Evolutionary conservation across 768 basidiomycete genomes (phyloP).

Genomic region (button mushroom (Agaricus bisporus)): DNA sequence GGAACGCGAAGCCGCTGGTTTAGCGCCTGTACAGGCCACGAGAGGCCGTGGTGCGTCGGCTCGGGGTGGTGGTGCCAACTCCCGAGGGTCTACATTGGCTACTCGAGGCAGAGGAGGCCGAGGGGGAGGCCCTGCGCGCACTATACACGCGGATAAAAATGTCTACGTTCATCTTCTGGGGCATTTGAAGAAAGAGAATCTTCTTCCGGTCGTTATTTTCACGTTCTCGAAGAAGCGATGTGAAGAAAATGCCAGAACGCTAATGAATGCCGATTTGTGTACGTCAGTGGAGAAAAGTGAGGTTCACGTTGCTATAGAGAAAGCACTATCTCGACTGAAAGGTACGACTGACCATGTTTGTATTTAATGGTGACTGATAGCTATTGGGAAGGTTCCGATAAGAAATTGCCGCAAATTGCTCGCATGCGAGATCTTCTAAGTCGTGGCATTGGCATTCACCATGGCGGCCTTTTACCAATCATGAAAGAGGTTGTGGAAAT

Average conservation of each 20-base stretch:
- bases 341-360: slow-evolving; percentile 37
- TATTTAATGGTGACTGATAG: slow-evolving; percentile 5
- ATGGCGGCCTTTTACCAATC: slow-evolving; percentile 92
- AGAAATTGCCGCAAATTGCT: slow-evolving; percentile 86
- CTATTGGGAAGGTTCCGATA: slow-evolving; percentile 67
- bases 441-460: slow-evolving; percentile 95
- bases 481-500: slow-evolving; percentile 99
- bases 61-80: slow-evolving; percentile 28
- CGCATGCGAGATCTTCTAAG: slow-evolving; percentile 86
- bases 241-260: slow-evolving; percentile 90
- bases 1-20: slow-evolving; percentile 91
- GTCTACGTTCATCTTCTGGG: slow-evolving; percentile 90
- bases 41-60: slow-evolving; percentile 71
- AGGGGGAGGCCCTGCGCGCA: slow-evolving; percentile 39
- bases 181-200: slow-evolving; percentile 74
- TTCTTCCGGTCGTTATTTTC: slow-evolving; percentile 94
- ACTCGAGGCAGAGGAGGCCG: slow-evolving; percentile 38
- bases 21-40: slow-evolving; percentile 77
- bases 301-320: slow-evolving; percentile 90
- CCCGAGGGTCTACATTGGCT: slow-evolving; percentile 24
- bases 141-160: slow-evolving; percentile 78
- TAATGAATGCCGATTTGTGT: slow-evolving; percentile 86
- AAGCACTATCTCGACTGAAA: slow-evolving; percentile 85
- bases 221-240: slow-evolving; percentile 96
- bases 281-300: slow-evolving; percentile 92